These are phyloP conservation scores for Podaxis carcinomalis DNA, from an alignment of 768 basidiomycete genomes.

Conservation along the genomic window DNA sequence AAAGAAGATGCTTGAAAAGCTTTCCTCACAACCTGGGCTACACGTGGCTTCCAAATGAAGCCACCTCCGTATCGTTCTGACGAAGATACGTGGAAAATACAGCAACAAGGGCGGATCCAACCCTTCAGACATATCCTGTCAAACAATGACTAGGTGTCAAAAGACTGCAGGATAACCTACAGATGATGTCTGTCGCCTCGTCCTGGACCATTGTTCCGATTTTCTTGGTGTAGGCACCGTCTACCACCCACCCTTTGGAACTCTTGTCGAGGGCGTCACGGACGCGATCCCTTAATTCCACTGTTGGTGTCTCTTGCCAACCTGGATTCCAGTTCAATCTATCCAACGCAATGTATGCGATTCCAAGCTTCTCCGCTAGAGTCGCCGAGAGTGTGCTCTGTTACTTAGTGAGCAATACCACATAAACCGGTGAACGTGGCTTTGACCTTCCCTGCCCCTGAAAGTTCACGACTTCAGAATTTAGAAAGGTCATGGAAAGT, in stretches of 20 bases:
- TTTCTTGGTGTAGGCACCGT: slow-evolving; percentile 37
- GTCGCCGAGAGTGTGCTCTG: slow-evolving; percentile 46
- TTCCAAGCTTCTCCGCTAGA: slow-evolving; percentile 37
- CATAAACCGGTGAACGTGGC: background rate
- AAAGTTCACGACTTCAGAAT: slow-evolving; percentile 16
- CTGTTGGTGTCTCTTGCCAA: slow-evolving; percentile 32
- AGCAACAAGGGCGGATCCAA: slow-evolving; percentile 58
- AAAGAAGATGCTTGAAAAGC: slow-evolving; percentile 36
- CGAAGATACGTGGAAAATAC: slow-evolving; percentile 57
- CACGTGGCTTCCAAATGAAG: slow-evolving; percentile 32
- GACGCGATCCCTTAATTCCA: slow-evolving; percentile 28
- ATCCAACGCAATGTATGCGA: slow-evolving; percentile 48
- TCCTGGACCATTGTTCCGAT: slow-evolving; percentile 31
- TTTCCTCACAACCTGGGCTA: slow-evolving; percentile 46
- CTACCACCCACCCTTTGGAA: slow-evolving; percentile 47
- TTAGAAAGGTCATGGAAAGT: background rate
- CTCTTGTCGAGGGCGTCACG: slow-evolving; percentile 21
- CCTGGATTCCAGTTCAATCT: slow-evolving; percentile 43
- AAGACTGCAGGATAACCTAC: slow-evolving; percentile 27
- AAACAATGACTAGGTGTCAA: background rate
- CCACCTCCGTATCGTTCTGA: slow-evolving; percentile 49
- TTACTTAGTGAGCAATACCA: background rate
- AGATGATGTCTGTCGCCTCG: slow-evolving; percentile 47
- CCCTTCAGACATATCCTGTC: slow-evolving; percentile 36
- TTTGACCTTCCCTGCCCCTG: background rate